Percentiles rank a stretch among this genome's conserved stretches.
phyloP scores from a whole-genome alignment of 2,329 filamentous ascomycete species.

The Sphaerulina vaccinii region DNA sequence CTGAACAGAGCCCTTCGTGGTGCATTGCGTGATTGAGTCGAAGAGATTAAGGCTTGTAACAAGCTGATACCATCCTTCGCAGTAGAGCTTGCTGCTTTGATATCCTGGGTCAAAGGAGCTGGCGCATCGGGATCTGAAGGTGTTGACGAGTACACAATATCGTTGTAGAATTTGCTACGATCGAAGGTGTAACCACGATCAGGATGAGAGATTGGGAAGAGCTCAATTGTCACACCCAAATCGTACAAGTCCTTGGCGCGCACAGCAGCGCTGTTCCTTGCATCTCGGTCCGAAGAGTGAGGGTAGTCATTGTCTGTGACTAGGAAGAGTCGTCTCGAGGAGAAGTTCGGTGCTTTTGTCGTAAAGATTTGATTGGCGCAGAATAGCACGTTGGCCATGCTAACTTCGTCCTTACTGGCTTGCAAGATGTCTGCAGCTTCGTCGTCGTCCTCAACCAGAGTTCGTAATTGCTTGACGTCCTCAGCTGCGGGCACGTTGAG shows the following conservation, averaged over 20 bases:
- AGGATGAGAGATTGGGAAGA: constrained; percentile 80
- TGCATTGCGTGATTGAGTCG: constrained; percentile 85
- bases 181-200: constrained; percentile 67
- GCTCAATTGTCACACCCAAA: constrained; percentile 82
- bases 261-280: constrained; percentile 74
- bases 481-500: constrained; percentile 82
- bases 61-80: constrained; percentile 74
- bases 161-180: constrained; percentile 84
- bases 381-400: constrained; percentile 88
- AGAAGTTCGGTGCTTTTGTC: constrained; percentile 90
- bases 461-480: constrained; percentile 78
- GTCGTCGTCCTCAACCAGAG: constrained; percentile 74
- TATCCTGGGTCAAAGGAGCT: constrained; percentile 51
- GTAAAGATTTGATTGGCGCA: constrained; percentile 97
- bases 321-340: constrained; percentile 87
- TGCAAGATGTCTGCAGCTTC: constrained; percentile 67
- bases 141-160: constrained; percentile 81
- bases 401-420: constrained; percentile 66
- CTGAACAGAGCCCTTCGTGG: constrained; percentile 84
- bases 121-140: constrained; percentile 69
- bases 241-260: constrained; percentile 95
- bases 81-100: constrained; percentile 59
- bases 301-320: constrained; percentile 94
- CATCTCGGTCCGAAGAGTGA: constrained; percentile 68
- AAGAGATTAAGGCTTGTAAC: constrained; percentile 76